These are phyloP conservation scores for Fusarium praegraminearum DNA, from an alignment of 2,329 filamentous ascomycete species.

Conservation along the genomic window DNA sequence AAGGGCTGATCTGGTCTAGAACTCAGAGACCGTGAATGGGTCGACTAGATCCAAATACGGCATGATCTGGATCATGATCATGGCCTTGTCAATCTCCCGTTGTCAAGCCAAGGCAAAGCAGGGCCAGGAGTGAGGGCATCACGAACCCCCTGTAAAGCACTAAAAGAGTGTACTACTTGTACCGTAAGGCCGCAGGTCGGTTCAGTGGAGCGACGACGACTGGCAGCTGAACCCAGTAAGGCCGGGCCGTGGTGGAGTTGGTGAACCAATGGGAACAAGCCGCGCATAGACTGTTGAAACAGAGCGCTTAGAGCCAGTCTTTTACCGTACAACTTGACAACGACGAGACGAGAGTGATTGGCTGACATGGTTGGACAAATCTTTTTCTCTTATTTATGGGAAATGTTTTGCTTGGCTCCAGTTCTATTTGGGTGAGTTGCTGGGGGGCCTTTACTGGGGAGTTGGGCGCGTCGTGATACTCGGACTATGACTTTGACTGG, in stretches of 20 bases:
- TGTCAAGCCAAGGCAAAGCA: conserved; percentile 1
- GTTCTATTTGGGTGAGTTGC: conserved; percentile 3
- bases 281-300: conserved; percentile 41
- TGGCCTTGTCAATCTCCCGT: conserved; percentile 1
- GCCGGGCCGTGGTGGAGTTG: conserved; percentile 36
- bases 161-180: conserved; percentile 11
- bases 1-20: conserved; percentile 39
- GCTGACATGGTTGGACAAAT: conserved; percentile 17
- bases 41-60: conserved; percentile 19
- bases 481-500: conserved; percentile 38
- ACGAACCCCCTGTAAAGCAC: conserved; percentile 19
- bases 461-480: conserved; percentile 47
- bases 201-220: conserved; percentile 39
- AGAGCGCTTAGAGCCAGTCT: conserved; percentile 43
- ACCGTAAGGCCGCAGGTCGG: conserved; percentile 37
- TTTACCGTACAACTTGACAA: conserved; percentile 10
- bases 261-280: conserved; percentile 39
- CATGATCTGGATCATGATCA: conserved; percentile 12
- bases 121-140: conserved; percentile 31
- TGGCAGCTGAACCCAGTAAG: conserved; percentile 26
- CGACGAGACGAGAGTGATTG: conserved; percentile 31
- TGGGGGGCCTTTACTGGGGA: conserved; percentile 15
- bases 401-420: conserved; percentile 14
- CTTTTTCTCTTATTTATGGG: background rate
- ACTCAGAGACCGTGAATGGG: conserved; percentile 22